These are phyloP conservation scores for Wickerhamomyces alni DNA, from an alignment of 805 yeast genomes.

Conservation along the genomic window DNA sequence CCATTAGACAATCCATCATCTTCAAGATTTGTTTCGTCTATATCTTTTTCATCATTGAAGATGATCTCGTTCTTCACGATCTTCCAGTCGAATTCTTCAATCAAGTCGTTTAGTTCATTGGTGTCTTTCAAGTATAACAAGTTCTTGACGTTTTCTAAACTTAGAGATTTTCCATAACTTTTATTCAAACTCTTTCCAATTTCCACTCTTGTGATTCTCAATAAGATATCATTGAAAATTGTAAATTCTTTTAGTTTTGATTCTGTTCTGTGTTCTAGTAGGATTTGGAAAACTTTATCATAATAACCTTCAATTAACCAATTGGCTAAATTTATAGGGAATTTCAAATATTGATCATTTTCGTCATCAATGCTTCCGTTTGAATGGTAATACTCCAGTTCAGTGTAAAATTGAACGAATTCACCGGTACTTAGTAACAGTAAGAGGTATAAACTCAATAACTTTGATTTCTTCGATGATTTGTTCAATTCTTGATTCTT, in stretches of 20 bases:
- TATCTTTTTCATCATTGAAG: conserved; percentile 30
- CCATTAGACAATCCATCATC: conserved; percentile 32
- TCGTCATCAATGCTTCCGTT: conserved; percentile 36
- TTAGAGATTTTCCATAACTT: conserved; percentile 63
- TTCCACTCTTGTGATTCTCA: conserved; percentile 76
- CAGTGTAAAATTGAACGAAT: conserved; percentile 85
- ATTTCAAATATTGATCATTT: conserved; percentile 63
- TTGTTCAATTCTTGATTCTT: conserved; percentile 26
- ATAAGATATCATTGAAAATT: conserved; percentile 68
- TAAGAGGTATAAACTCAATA: conserved; percentile 71
- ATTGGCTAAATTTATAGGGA: conserved; percentile 85
- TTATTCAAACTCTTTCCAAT: conserved; percentile 79
- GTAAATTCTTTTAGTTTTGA: conserved; percentile 61
- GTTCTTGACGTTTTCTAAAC: conserved; percentile 76
- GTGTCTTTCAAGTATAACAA: conserved; percentile 65
- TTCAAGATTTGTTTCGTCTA: conserved; percentile 28
- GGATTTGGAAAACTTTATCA: conserved; percentile 56
- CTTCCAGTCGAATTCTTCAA: conserved; percentile 52
- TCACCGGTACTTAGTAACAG: conserved; percentile 77
- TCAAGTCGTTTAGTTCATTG: conserved; percentile 46
- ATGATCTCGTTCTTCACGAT: conserved; percentile 45
- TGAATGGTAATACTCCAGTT: conserved; percentile 62
- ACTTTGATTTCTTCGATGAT: conserved; percentile 62
- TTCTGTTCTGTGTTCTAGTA: conserved; percentile 48
- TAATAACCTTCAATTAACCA: conserved; percentile 97